phyloP scores from a whole-genome alignment of 306 rosid genomes.

The Citrullus mucosospermus region DNA sequence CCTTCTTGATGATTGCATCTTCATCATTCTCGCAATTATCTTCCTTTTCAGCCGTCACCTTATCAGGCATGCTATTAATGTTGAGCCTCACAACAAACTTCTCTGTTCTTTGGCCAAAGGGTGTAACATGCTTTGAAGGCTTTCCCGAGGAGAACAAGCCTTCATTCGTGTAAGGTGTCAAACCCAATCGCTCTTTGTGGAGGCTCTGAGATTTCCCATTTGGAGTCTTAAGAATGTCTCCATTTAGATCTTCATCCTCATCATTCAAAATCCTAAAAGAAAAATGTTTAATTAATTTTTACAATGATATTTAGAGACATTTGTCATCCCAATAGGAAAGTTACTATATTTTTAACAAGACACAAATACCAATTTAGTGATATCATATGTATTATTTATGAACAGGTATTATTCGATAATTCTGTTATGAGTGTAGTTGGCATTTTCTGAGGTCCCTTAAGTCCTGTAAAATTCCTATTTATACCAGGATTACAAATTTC shows the following conservation, averaged over 20 bases:
- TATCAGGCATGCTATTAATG: conserved; percentile 30
- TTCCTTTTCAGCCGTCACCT: conserved; percentile 26
- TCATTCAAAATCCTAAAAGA: conserved; percentile 49
- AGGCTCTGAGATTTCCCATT: conserved; percentile 20
- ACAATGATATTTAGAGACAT: background rate
- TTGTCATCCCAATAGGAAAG: background rate
- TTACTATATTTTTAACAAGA: background rate
- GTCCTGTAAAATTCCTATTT: background rate
- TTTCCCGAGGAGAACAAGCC: conserved; percentile 44
- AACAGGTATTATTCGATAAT: background rate
- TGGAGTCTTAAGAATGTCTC: conserved; percentile 51
- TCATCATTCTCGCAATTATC: conserved; percentile 31
- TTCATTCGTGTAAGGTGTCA: conserved; percentile 45
- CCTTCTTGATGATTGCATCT: conserved; percentile 52
- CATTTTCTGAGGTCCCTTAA: background rate
- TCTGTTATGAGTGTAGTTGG: background rate
- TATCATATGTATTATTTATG: background rate
- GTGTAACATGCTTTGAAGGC: conserved; percentile 42
- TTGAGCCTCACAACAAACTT: conserved; percentile 54
- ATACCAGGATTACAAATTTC: background rate
- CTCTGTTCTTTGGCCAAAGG: conserved; percentile 61
- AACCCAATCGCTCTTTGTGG: conserved; percentile 30
- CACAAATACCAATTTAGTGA: background rate
- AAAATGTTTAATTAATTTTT: background rate
- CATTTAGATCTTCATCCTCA: conserved; percentile 36